A percentile compares a stretch with the other conserved stretches of the same genome.
These are phyloP conservation scores for Pontederia paniculata DNA, from an alignment of 176 grass and related monocot genomes.

Conservation along the genomic window DNA sequence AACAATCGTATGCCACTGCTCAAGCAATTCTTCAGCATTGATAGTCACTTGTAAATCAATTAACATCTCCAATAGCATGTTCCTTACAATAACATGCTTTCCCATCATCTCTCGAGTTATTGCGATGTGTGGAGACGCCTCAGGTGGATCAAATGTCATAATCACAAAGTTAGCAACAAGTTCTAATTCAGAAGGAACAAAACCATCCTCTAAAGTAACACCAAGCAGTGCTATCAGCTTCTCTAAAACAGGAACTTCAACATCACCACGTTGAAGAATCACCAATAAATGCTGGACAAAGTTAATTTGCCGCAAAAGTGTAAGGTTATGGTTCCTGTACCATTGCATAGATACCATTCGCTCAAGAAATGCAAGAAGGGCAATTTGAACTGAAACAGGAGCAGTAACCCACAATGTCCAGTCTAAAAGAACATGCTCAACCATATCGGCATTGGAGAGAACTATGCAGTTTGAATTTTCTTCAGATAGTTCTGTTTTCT, in stretches of 20 bases:
- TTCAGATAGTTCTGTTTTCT: constrained; percentile 60
- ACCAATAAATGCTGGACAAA: constrained; percentile 96
- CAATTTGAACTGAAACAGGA: constrained; percentile 89
- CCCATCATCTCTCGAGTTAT: constrained; percentile 83
- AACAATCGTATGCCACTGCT: constrained; percentile 99
- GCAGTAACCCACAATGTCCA: constrained; percentile 98
- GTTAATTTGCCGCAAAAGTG: constrained; percentile 89
- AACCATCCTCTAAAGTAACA: constrained; percentile 98
- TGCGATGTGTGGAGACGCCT: constrained; percentile 39
- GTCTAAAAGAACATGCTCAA: constrained; percentile 94
- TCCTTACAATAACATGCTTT: constrained; percentile 95
- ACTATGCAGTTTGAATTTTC: constrained; percentile 90
- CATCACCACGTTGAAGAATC: constrained; percentile 93
- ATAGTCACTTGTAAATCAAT: constrained; percentile 98
- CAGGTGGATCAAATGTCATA: constrained; percentile 98
- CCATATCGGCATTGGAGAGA: constrained; percentile 98
- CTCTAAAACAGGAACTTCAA: constrained; percentile 85
- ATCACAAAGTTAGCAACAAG: constrained; percentile 96
- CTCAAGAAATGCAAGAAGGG: constrained; percentile 92
- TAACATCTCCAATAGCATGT: constrained; percentile 98
- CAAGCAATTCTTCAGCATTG: constrained; percentile 71
- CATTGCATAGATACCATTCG: constrained; percentile 99
- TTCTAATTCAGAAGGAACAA: constrained; percentile 88
- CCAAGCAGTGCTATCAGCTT: constrained; percentile 96
- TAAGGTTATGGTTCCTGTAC: constrained; percentile 95